Conservation (phyloP, 805 yeast species). For the Cyberlindnera mrakii region DNA sequence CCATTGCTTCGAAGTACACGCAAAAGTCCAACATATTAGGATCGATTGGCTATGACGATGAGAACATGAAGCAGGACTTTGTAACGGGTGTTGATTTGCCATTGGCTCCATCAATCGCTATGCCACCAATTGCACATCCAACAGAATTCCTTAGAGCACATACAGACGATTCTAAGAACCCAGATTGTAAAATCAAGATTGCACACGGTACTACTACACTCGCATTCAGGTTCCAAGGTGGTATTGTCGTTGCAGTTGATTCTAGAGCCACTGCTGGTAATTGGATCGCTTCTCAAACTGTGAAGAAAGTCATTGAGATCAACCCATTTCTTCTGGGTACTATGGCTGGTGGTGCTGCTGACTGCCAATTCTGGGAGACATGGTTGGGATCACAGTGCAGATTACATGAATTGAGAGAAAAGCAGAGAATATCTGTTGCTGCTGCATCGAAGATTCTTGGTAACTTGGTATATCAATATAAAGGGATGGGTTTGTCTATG, state of each 20-base stretch:
- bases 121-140: conserved; percentile 86
- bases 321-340: conserved; percentile 94
- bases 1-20: conserved; percentile 19
- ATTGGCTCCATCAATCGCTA: conserved; percentile 53
- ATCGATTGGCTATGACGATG: conserved; percentile 22
- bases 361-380: conserved; percentile 98
- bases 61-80: conserved; percentile 28
- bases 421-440: conserved; percentile 91
- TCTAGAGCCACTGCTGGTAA: conserved; percentile 97
- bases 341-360: conserved; percentile 99
- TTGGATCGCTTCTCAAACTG: conserved; percentile 98
- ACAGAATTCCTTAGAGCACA: conserved; percentile 94
- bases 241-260: conserved; percentile 94
- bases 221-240: conserved; percentile 94
- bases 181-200: conserved; percentile 91
- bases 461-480: conserved; percentile 86
- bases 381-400: conserved; percentile 98
- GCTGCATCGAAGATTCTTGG: conserved; percentile 93
- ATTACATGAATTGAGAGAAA: conserved; percentile 88
- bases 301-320: conserved; percentile 93
- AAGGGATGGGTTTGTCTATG: conserved; percentile 98
- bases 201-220: conserved; percentile 99
- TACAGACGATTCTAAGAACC: conserved; percentile 89
- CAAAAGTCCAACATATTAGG: conserved; percentile 9
- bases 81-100: conserved; percentile 27